Base-by-base conservation (phyloP, 148 eudicot genomes). In the Dianthus caryophyllus region DNA sequence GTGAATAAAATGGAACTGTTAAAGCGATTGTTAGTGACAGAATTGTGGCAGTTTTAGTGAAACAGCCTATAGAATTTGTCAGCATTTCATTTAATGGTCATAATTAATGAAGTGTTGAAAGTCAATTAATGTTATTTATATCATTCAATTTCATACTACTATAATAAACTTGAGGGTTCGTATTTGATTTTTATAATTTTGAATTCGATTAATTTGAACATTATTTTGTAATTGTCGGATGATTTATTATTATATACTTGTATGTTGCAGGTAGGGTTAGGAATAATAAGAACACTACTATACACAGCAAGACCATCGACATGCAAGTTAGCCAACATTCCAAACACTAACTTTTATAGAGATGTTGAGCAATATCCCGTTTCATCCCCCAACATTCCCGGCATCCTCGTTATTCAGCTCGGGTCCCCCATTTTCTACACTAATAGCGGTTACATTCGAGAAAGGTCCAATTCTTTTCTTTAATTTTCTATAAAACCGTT, bases 261-360 rank as follows among this genome's bases (percentile, higher is more conserved):
- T 21, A 26, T 20, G 46, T n/a, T 60, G 64, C 44, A 60, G 64
- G 64, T 60, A 17, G 64, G 64, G 9, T 36, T 60, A 43, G 64
- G 64, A 3, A 38, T 60, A 30, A 20, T 60, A 60, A 60, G 64
- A 47, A 43, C 47, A 38, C 64, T 60, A 17, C 25, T 60, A 20
- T 60, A 60, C 36, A 36, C 64, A 60, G 64, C 64, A 60, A 60
- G 64, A 10, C 64, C 64, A 4, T 25, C 64, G 10, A 60, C 64
- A 33, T 60, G 64, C 46, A 60, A 60, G 8, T 20, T 60, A 36
- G 43, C n/a, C 1, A 60, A 60, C 64, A 60, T 60, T 60, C 64
- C 64, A 11, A 38, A 60, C 46, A 17, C 64, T 2, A 38, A 20
- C 1, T 16, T 60, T 2, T 60, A 60, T 9, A 36, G 64, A 60